phyloP scores from a whole-genome alignment of 768 basidiomycete genomes.

The Leucosporidium scottii region DNA sequence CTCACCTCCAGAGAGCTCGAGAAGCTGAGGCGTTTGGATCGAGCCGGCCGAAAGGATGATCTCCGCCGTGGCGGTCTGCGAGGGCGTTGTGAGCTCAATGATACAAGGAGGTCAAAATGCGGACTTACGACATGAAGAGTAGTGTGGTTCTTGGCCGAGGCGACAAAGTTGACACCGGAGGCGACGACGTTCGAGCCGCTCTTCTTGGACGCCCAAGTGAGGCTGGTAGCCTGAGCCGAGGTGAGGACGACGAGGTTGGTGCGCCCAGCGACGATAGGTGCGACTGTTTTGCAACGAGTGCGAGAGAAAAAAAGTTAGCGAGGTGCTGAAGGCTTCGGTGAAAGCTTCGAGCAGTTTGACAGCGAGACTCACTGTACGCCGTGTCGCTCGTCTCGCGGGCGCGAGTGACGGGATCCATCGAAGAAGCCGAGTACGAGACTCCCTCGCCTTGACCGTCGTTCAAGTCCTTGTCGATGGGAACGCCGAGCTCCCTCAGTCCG shows the following conservation, averaged over 20 bases:
- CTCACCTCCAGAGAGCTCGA: constrained; percentile 24
- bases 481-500: not conserved
- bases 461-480: constrained; percentile 12
- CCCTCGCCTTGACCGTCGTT: constrained; percentile 1
- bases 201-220: constrained; percentile 4
- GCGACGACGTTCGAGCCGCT: constrained; percentile 5
- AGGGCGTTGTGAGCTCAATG: not conserved
- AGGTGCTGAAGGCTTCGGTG: too few species aligned
- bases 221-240: constrained; percentile 43
- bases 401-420: constrained; percentile 6
- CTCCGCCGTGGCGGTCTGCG: constrained; percentile 21
- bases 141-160: not conserved
- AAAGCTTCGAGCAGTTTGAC: too few species aligned
- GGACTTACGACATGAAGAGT: not conserved
- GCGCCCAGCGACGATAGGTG: not conserved
- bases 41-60: constrained; percentile 35
- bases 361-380: constrained; percentile 22
- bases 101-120: not conserved
- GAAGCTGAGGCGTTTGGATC: constrained; percentile 29
- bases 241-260: constrained; percentile 44
- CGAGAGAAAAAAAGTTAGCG: too few species aligned
- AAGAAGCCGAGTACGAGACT: constrained; percentile 3
- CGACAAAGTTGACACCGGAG: constrained; percentile 10
- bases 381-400: constrained; percentile 11
- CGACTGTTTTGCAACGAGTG: too few species aligned